Evolutionary conservation across 306 rosid genomes (phyloP), one percentile per base, ranked within the genome.

Genomic region (Vigna mungo): DNA sequence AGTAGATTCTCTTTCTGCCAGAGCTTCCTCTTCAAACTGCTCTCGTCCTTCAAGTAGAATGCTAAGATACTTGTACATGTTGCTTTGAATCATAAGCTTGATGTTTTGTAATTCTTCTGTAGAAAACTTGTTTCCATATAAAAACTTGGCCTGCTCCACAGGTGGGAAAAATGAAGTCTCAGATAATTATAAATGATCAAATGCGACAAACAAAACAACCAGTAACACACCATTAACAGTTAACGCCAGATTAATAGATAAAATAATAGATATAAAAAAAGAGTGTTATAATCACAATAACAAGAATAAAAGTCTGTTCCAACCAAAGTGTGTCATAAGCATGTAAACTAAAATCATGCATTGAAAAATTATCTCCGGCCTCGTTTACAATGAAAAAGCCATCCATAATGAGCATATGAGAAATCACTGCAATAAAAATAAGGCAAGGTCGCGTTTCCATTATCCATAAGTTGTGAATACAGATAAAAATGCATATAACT

Each of bases 1-100:
- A 79, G 68, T 67, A 69, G 74, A 47, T 65, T 47, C 77, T 81
- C 77, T 76, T 83, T 88, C 90, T 72, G 77, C 71, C 78, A 82
- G 60, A 37, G 84, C 86, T 84, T 90, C 97, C 83, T 93, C 98
- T 91, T 93, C 96, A 75, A 93, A 93, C 36, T 85, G 94, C 85
- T 93, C 98, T 76, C 92, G 91, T 73, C 96, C 96, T 81, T 93
- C 98, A 63, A 93, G 98, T 49, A 93, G 83, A 78, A 90, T 83
- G 70, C 98, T 86, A 37, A 93, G 91, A 84, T 93, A 93, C 88
- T 88, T 93, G 82, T 90, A 93, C 90, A 93, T 84, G 71, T 91
- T 93, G 90, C 98, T 93, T 83, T 93, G 98, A 75, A 93, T 93
- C 96, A 90, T 89, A 72, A 89, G 88, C 84, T 91, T 90, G 79